Percentiles rank a stretch among this genome's conserved stretches.
Evolutionary conservation across 2,329 filamentous ascomycete genomes (phyloP).

Genomic region (Colletotrichum camelliae): DNA sequence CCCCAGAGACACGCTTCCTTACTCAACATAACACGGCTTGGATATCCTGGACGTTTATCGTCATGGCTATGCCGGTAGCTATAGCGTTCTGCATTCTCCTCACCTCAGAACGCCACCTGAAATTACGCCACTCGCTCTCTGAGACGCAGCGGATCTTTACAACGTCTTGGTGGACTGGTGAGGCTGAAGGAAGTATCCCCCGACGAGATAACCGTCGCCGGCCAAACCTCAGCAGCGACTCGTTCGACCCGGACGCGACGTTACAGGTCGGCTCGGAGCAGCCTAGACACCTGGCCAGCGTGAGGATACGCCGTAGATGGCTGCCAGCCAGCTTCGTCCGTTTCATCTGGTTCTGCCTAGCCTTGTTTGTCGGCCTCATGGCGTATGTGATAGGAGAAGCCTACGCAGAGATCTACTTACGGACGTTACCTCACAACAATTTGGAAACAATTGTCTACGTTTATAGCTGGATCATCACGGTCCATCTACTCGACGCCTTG

Average conservation of each 20-base stretch:
- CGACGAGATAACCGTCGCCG: conserved; percentile 46
- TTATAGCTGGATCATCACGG: conserved; percentile 72
- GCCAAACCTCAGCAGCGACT: conserved; percentile 38
- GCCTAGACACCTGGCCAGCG: conserved; percentile 26
- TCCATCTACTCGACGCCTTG: conserved; percentile 67
- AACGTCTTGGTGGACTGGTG: conserved; percentile 69
- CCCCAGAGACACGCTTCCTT: conserved; percentile 56
- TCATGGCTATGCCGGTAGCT: conserved; percentile 72
- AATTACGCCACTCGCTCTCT: conserved; percentile 64
- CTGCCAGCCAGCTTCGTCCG: conserved; percentile 71
- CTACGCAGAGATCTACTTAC: conserved; percentile 72
- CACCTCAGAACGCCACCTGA: conserved; percentile 67
- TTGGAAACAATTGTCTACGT: conserved; percentile 73
- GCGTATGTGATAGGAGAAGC: conserved; percentile 73
- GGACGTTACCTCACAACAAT: conserved; percentile 69
- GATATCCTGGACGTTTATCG: conserved; percentile 73
- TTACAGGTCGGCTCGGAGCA: conserved; percentile 21
- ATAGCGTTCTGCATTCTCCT: conserved; percentile 70
- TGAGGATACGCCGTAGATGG: conserved; percentile 58
- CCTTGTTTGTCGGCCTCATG: conserved; percentile 65
- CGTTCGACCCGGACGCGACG: conserved; percentile 42
- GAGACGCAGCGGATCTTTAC: conserved; percentile 74
- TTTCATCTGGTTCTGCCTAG: conserved; percentile 73
- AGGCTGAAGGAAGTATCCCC: conserved; percentile 50
- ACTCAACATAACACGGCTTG: conserved; percentile 69